Base-by-base conservation (phyloP, 2,329 filamentous ascomycete genomes). In the Colletotrichum sp. region DNA sequence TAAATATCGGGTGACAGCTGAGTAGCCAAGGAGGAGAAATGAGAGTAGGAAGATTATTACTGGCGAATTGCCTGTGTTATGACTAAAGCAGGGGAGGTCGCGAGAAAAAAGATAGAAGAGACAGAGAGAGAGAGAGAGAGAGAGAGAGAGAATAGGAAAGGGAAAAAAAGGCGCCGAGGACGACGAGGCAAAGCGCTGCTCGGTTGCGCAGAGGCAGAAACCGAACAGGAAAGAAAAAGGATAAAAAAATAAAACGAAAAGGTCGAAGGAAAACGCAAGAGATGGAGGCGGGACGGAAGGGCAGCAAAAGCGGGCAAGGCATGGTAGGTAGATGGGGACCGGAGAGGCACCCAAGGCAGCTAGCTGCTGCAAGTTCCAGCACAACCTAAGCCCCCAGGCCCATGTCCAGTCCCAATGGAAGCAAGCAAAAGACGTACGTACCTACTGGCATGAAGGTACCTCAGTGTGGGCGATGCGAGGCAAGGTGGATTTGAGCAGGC, bases 271-370 rank as follows among this genome's bases (percentile, higher is more conserved):
- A 62, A 32, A n/a, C 26, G 59, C 28, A 32, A 36, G 28, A 62
- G 28, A 62, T 36, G 30, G 30, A 62, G 26, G 72, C 59, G 63
- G 71, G 62, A 66, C 57, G 74, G 62, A 59, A 69, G 69, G 52
- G 52, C 75, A 76, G 76, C 71, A 75, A 78, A 80, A 74, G 67
- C 63, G 39, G 36, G 52, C 57, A 65, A 62, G 52, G 44, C 57
- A 57, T 55, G 67, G 57, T 70, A 69, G 64, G 63, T 36, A 75
- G 49, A 30, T 68, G 63, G 52, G 57, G 30, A 62, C 59, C 18
- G 32, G 59, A 36, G 30, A 62, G 26, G 57, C 57, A 28, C 16
- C 26, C 26, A 30, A 60, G 57, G 57, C 57, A 60, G 26, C 57
- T 60, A 30, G 57, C 57, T 52, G 30, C 57, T 60, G 34, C 63